phyloP scores from a whole-genome alignment of 805 yeast genomes.

The Helenozyma rhizophorensis region DNA sequence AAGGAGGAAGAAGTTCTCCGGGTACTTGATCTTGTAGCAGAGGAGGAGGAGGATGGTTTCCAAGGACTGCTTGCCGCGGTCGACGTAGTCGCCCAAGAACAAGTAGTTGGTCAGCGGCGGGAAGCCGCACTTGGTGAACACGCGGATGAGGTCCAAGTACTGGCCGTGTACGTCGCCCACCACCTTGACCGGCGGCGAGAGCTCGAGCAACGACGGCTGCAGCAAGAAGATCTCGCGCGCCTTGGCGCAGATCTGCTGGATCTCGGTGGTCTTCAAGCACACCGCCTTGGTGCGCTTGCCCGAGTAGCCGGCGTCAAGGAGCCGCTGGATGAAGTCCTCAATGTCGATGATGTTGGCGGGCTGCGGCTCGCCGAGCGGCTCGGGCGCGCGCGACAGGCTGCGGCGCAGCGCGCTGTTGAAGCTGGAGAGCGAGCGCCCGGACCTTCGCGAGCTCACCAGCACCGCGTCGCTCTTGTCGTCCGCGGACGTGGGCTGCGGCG shows the following conservation, averaged over 20 bases:
- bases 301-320: conserved; percentile 92
- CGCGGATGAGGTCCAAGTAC: conserved; percentile 82
- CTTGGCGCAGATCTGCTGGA: conserved; percentile 76
- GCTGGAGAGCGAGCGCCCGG: conserved; percentile 15
- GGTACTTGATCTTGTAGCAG: conserved; percentile 93
- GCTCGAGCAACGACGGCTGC: conserved; percentile 86
- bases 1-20: conserved; percentile 88
- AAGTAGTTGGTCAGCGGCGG: conserved; percentile 92
- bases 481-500: conserved; percentile 16
- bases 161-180: conserved; percentile 98
- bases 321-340: conserved; percentile 85
- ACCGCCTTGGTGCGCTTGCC: conserved; percentile 89
- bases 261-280: conserved; percentile 80
- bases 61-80: conserved; percentile 92
- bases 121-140: conserved; percentile 93
- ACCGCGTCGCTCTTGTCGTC: conserved; percentile 16
- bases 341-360: conserved; percentile 41
- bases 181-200: conserved; percentile 80
- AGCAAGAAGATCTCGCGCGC: conserved; percentile 86
- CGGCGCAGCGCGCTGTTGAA: conserved; percentile 12
- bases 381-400: conserved; percentile 10
- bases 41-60: conserved; percentile 85
- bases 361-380: conserved; percentile 9
- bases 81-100: conserved; percentile 95
- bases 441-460: conserved; percentile 11